A percentile compares a stretch with the other conserved stretches of the same genome.
Evolutionary conservation across 495 filamentous ascomycete genomes (phyloP).

Genomic region (Xylaria palmicola): DNA sequence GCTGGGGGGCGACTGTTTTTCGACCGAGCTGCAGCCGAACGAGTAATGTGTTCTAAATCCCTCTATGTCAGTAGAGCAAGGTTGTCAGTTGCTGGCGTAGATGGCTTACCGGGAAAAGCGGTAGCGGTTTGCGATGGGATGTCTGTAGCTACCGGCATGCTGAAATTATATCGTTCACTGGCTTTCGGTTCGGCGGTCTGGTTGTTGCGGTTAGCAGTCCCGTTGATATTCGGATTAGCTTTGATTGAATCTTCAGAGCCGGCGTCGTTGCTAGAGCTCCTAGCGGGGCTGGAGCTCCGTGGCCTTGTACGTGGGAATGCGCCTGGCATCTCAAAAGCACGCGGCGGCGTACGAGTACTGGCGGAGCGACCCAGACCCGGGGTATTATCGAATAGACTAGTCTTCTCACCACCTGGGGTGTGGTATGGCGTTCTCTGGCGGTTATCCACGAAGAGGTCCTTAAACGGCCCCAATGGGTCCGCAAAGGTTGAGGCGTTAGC

Average conservation of each 20-base stretch:
- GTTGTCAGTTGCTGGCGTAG: not conserved
- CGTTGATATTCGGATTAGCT: not conserved
- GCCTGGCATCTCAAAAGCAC: constrained; percentile 22
- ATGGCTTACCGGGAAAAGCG: constrained; percentile 20
- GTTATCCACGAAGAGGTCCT: constrained; percentile 43
- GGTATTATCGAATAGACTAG: constrained; percentile 48
- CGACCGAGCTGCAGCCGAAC: constrained; percentile 9
- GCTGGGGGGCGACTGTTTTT: constrained; percentile 31
- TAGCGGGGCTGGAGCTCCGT: constrained; percentile 26
- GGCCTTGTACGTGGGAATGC: constrained; percentile 18
- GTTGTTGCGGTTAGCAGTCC: not conserved
- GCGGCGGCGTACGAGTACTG: constrained; percentile 24
- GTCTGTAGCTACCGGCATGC: not conserved
- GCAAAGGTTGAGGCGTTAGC: constrained; percentile 16
- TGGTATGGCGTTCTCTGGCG: constrained; percentile 70
- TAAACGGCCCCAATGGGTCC: constrained; percentile 48
- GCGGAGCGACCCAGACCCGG: constrained; percentile 19
- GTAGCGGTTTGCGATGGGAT: constrained; percentile 7
- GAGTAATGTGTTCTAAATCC: not conserved
- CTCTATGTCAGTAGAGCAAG: not conserved
- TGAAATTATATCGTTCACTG: constrained; percentile 31
- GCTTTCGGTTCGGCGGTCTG: constrained; percentile 20
- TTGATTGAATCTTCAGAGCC: constrained; percentile 22
- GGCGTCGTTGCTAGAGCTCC: constrained; percentile 23
- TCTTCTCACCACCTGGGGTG: constrained; percentile 67